Evolutionary conservation across 495 filamentous ascomycete species (phyloP), one percentile per base, ranked within the genome.

Genomic region (Margaritispora aquatica): DNA sequence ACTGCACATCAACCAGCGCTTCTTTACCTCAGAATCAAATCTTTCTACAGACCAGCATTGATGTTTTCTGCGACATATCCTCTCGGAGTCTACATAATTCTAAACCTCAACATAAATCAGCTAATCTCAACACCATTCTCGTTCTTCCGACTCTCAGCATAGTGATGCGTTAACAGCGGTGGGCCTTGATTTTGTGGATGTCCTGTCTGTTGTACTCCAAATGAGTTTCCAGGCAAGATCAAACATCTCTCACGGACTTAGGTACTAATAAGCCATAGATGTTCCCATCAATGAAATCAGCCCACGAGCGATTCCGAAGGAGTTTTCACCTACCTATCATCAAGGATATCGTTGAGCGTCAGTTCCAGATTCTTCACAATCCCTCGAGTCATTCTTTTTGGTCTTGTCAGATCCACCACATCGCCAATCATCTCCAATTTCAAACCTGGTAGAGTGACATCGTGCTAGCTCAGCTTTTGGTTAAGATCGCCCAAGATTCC

Each of bases 361-460:
- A 44, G 2, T 26, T 65, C 58, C 57, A 72, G 55, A 55, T 66
- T 65, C 44, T 61, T 53, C 19, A 69, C 64, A 19, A 72, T 67
- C 5, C 68, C 62, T 21, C 66, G 62, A 19, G 66, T 68, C 59
- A 59, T 68, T 2, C 65, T 63, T 8, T 63, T 67, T 11, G 70
- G 70, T 0, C 70, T 66, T 15, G 70, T 70, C 52, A 68, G 64
- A 48, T 68, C 68, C 63, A 70, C 67, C 0, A 72, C 68, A 44
- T 70, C 64, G n/a, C 54, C 55, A 17, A 54, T 19, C 51, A 49
- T 60, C 2, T 17, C 26, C 56, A 57, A 69, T n/a, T 76, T 55
- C 9, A 69, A 41, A 0, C 54, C 31, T 38, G 56, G 19, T 17
- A 79, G 60, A 0, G 65, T 27, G 1, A 73, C 63, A 1, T 65